These are phyloP conservation scores for Fragaria nilgerrensis DNA, from an alignment of 306 rosid genomes.

Conservation along the genomic window DNA sequence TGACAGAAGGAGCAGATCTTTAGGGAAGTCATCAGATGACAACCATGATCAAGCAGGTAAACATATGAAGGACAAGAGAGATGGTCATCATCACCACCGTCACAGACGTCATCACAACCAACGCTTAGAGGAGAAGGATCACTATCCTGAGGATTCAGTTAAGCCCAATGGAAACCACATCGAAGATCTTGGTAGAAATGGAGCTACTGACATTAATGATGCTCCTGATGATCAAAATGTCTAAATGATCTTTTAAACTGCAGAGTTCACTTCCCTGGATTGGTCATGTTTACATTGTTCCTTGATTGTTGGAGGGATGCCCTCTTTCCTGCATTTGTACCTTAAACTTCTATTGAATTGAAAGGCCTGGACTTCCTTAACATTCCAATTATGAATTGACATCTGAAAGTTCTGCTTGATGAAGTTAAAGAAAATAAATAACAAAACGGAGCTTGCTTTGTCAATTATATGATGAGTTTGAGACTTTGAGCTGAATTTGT, in stretches of 20 bases:
- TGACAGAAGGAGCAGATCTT: slow-evolving; percentile 41
- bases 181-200: slow-evolving; percentile 18
- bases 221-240: slow-evolving; percentile 7
- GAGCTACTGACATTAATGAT: slow-evolving; percentile 16
- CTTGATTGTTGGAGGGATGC: background rate
- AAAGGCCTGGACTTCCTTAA: background rate
- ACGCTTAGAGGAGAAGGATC: slow-evolving; percentile 38
- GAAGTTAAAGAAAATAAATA: background rate
- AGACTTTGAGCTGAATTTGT: too few species aligned
- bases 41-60: slow-evolving; percentile 38
- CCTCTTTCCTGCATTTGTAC: background rate
- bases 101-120: slow-evolving; percentile 35
- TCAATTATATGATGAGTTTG: too few species aligned
- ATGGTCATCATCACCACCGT: slow-evolving; percentile 34
- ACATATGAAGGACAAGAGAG: slow-evolving; percentile 33
- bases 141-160: slow-evolving; percentile 14
- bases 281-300: background rate
- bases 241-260: background rate
- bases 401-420: background rate
- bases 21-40: slow-evolving; percentile 54
- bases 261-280: background rate
- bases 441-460: too few species aligned
- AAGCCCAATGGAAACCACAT: slow-evolving; percentile 29
- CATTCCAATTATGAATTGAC: background rate
- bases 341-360: background rate